phyloP scores from a whole-genome alignment of 768 basidiomycete genomes.

The Gloeophyllum trabeum region DNA sequence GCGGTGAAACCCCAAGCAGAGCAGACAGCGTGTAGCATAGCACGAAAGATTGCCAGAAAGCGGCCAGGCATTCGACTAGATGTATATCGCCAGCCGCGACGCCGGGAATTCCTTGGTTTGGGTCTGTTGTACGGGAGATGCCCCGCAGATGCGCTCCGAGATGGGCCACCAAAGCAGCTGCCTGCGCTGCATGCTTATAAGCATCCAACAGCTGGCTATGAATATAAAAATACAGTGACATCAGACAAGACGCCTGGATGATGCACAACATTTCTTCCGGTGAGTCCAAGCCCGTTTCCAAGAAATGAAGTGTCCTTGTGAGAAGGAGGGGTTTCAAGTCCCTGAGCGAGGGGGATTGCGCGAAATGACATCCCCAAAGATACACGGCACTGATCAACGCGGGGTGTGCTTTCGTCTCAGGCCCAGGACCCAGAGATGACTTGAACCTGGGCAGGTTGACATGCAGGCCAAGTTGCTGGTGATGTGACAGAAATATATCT shows the following conservation, averaged over 20 bases:
- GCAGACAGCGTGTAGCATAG: no score
- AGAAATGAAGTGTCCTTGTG: slow-evolving; percentile 34
- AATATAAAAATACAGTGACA: slow-evolving; percentile 49
- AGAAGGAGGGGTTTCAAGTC: slow-evolving; percentile 38
- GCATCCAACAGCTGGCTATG: slow-evolving; percentile 46
- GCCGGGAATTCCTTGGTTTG: no score
- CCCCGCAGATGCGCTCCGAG: no score
- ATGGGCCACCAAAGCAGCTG: no score
- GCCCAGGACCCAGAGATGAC: slow-evolving; percentile 6
- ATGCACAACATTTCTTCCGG: slow-evolving; percentile 46
- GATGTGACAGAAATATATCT: slow-evolving; percentile 42
- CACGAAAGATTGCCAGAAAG: no score
- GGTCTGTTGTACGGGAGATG: no score
- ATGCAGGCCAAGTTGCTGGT: slow-evolving; percentile 46
- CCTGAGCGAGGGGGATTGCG: slow-evolving; percentile 26
- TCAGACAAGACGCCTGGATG: slow-evolving; percentile 47
- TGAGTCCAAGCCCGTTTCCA: slow-evolving; percentile 39
- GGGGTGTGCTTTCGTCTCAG: slow-evolving; percentile 31
- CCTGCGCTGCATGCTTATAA: slow-evolving; percentile 52
- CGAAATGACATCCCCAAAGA: slow-evolving; percentile 47
- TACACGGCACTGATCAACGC: slow-evolving; percentile 52
- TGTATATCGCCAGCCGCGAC: no score
- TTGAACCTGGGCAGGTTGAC: slow-evolving; percentile 28
- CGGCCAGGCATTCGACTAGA: no score
- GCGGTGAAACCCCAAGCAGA: no score